phyloP scores from a whole-genome alignment of 2,329 filamentous ascomycete genomes.

The Cercospora berteroae region DNA sequence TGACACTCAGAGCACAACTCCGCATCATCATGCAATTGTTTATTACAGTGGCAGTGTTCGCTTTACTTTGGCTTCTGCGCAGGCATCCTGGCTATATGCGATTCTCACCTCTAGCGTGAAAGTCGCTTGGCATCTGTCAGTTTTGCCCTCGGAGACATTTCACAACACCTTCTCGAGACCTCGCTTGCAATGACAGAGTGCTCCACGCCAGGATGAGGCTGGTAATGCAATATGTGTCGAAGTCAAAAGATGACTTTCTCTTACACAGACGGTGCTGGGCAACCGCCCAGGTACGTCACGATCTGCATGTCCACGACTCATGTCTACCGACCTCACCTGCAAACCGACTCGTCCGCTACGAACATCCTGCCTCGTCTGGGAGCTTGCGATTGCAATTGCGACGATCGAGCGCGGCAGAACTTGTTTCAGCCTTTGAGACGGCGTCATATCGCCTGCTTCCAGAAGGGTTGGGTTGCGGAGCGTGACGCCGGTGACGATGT shows the following conservation, averaged over 20 bases:
- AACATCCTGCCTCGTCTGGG: background rate
- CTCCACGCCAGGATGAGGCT: background rate
- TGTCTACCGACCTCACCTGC: slow-evolving; percentile 5
- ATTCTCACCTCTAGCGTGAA: background rate
- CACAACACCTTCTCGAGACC: background rate
- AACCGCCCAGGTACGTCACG: slow-evolving; percentile 6
- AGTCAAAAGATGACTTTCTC: background rate
- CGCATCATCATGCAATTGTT: background rate
- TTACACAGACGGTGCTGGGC: background rate
- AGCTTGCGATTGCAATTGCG: background rate
- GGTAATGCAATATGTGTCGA: background rate
- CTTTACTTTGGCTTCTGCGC: background rate
- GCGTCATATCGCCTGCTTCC: slow-evolving; percentile 6
- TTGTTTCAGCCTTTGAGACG: background rate
- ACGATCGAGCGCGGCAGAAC: slow-evolving; percentile 1
- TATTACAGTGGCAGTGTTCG: background rate
- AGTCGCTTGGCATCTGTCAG: background rate
- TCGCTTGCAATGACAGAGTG: background rate
- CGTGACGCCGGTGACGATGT: slow-evolving; percentile 11
- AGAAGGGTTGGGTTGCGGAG: background rate
- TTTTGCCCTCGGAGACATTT: background rate
- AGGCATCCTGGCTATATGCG: background rate
- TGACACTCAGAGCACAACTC: background rate
- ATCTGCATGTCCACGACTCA: slow-evolving; percentile 13
- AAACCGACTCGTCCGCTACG: background rate